A percentile compares a stretch with the other conserved stretches of the same genome.
These are phyloP conservation scores for Phaseolus coccineus DNA, from an alignment of 331 rosid genomes.

Conservation along the genomic window DNA sequence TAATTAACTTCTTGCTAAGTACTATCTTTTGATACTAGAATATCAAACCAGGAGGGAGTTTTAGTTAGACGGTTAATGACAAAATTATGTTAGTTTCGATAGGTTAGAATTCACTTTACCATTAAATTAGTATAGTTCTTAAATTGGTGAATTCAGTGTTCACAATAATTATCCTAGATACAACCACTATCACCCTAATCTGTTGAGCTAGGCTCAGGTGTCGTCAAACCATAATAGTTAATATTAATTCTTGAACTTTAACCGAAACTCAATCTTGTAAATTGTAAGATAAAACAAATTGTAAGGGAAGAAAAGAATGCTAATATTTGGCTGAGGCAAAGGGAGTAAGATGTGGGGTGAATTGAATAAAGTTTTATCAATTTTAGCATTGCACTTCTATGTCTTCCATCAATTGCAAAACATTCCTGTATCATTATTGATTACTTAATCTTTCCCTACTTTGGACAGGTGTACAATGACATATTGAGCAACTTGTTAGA, in stretches of 20 bases:
- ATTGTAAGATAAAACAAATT: too few relatives aligned
- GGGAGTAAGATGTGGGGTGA: not conserved
- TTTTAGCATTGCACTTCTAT: not conserved
- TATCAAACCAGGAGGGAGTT: not conserved
- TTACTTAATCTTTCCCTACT: not conserved
- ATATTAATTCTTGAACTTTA: not conserved
- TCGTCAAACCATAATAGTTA: not conserved
- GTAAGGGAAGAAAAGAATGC: not conserved
- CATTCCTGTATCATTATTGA: constrained; percentile 12
- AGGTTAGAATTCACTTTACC: not conserved
- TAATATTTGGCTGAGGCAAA: constrained; percentile 6
- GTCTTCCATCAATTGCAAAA: not conserved
- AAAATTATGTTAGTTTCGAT: not conserved
- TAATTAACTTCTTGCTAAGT: not conserved
- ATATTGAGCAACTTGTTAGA: constrained; percentile 60
- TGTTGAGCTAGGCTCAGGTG: constrained; percentile 5
- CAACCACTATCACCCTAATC: not conserved
- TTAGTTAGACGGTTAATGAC: not conserved
- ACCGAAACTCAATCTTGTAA: too few relatives aligned
- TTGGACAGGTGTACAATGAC: constrained; percentile 62
- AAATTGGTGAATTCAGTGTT: not conserved
- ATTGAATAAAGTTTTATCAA: not conserved
- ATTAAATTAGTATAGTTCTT: not conserved
- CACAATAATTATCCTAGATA: not conserved
- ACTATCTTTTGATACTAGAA: not conserved